Evolutionary conservation across 2,329 filamentous ascomycete genomes (phyloP), one percentile per base, ranked within the genome.

Genomic region (Apiospora rasikravindrae): DNA sequence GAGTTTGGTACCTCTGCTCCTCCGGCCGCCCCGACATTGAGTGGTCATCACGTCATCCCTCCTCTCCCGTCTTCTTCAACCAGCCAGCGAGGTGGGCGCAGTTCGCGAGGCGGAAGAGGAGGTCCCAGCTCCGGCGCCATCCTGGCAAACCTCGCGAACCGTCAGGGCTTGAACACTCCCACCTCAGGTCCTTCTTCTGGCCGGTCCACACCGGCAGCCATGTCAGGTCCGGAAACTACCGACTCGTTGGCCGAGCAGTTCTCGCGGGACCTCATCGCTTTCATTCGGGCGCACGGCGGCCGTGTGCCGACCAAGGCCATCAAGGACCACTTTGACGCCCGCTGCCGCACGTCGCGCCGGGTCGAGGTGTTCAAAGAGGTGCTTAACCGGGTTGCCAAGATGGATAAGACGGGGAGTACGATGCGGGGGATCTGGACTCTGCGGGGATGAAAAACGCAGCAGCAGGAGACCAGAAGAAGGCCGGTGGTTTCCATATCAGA

Each of bases 281-380:
- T 95, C 77, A 91, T 98, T 75, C 87, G 88, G 64, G 87, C 90
- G 33, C 94, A 97, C 71, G 93, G 93, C 13, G 95, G 95, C 4
- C 88, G 89, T 45, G 94, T 93, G 7, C 91, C 94, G 6, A 95
- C 93, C 57, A 94, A 97, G 83, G 92, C 94, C 86, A 83, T 98
- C 64, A 93, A 98, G 33, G 93, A 97, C 78, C 94, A 98, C 78
- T 98, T 98, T 82, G 94, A 95, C 81, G 89, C 90, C 19, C 93
- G 91, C 77, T 97, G 94, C 79, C 89, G 88, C 29, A 93, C 90
- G 61, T 82, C 87, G 37, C 88, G 90, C 73, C 89, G 93, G 73
- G 92, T 91, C 69, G 89, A 90, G 24, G 92, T 95, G 80, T 98
- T 98, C 80, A 96, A 95, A 82, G 87, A 89, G 77, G 94, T 94